Evolutionary conservation across 257 asterid species (phyloP), one percentile per base, ranked within the genome.

Genomic region (Ophiorrhiza pumila): DNA sequence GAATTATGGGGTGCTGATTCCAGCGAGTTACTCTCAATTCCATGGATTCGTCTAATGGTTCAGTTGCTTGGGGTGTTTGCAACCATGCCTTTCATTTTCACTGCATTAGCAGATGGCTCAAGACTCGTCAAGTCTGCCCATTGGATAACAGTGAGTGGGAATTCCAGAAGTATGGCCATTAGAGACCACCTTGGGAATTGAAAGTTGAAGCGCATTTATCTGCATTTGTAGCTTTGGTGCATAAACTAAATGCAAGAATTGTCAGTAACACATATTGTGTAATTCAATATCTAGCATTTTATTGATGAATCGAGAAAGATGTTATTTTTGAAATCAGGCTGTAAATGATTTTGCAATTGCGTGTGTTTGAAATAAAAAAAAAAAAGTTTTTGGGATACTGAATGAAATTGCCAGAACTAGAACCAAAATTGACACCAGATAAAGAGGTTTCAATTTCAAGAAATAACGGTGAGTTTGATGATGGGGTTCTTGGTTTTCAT

Each of bases 11-110:
- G 78, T 2, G 84, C 74, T 1, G 78, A 75, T 25, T 66, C 91
- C 22, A 79, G 69, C 45, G 93, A 87, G 62, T 65, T 92, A 6
- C 90, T 95, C 55, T 84, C 99, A 2, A 74, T 90, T 68, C 74
- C 86, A 0, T 92, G 99, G 99, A 76, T 95, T 65, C 86, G 73
- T 20, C n/a, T n/a, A n/a, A n/a, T n/a, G n/a, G n/a, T n/a, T n/a
- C n/a, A n/a, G n/a, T n/a, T n/a, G n/a, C n/a, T n/a, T n/a, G n/a
- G n/a, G 99, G 99, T 39, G 97, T 91, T 68, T 94, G 99, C 87
- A 94, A 91, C 86, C 99, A 91, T 69, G 99, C 99, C 61, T 94
- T 94, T 83, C 99, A 94, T 84, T 94, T 94, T 85, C 99, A 91
- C 69, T 94, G 99, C 91, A 91, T 94, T 75, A 94, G 98, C 87